Base-by-base conservation (phyloP, 2,329 filamentous ascomycete genomes). In the Botrytis deweyae region DNA sequence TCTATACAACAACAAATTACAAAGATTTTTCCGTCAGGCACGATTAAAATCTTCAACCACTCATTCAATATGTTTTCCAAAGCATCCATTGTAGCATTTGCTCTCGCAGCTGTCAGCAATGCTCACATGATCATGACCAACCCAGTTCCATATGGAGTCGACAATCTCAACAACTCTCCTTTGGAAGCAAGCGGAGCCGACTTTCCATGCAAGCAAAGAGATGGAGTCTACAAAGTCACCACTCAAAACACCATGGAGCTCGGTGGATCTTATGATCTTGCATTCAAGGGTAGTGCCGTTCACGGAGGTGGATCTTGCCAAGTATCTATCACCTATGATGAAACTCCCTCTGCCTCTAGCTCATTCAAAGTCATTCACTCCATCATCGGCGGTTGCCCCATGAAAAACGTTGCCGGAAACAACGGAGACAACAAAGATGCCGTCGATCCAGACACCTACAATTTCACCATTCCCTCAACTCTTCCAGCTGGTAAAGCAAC, bases 301-400 rank as follows among this genome's bases (percentile, higher is more conserved):
- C 96, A 99, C 78, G 95, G 95, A 29, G 96, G 96, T 72, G 96
- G 96, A 0, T 97, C 93, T 0, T 98, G 96, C 84, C 96, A 99
- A 79, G 84, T 98, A 73, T 92, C 91, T 14, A 85, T 99, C 78
- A 96, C 95, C 0, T 94, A 92, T 29, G 95, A 98, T 78, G 84
- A 86, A 18, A 84, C 87, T 20, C 90, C 94, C 0, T 90, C 88
- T 40, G 88, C 88, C 77, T 82, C 88, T 77, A 91, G 89, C 0
- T 87, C 88, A 36, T 99, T 92, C 90, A 94, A 95, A 82, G 95
- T 98, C 76, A 95, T 99, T 82, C 90, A 96, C 80, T 95, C 92
- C 0, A 93, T 94, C 42, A 87, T 94, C 75, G 95, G 95, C 55
- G 94, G 95, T 22, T 98, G 96, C 82, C 94, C 94, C 0, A 87